Percentiles rank a stretch among this genome's conserved stretches.
Evolutionary conservation across 129 eudicot species (phyloP).

Genomic region (Artemisia annua): DNA sequence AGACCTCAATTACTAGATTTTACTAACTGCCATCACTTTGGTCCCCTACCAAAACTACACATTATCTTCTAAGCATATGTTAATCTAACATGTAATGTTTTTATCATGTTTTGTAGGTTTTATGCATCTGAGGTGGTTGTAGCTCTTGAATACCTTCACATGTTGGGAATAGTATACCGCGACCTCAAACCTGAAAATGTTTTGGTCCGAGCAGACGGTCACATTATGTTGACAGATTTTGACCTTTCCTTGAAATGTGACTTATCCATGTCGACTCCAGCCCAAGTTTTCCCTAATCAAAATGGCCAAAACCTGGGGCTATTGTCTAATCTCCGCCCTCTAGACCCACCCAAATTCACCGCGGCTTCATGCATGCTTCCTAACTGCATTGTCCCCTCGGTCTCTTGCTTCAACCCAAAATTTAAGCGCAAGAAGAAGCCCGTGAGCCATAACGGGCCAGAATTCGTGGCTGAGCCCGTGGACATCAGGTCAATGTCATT

Average conservation of each 20-base stretch:
- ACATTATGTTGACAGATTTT: conserved; percentile 88
- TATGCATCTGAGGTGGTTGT: conserved; percentile 89
- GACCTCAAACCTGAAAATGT: conserved; percentile 95
- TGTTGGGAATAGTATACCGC: conserved; percentile 91
- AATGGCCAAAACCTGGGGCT: conserved; percentile 22
- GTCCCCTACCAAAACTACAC: conserved; percentile 36
- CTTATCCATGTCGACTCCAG: conserved; percentile 68
- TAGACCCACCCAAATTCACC: conserved; percentile 54
- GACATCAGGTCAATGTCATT: conserved; percentile 93
- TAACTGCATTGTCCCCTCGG: conserved; percentile 76
- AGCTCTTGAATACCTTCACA: conserved; percentile 85
- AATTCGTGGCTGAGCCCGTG: conserved; percentile 78
- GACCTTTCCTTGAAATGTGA: conserved; percentile 86
- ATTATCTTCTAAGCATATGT: conserved; percentile 9
- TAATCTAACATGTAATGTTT: neutral
- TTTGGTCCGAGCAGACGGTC: conserved; percentile 82
- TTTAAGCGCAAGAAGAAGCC: conserved; percentile 77
- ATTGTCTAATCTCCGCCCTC: conserved; percentile 10
- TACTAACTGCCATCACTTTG: conserved; percentile 17
- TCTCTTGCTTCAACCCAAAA: conserved; percentile 77
- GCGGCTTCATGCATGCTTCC: conserved; percentile 85
- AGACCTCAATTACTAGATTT: conserved; percentile 14
- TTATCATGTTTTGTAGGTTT: conserved; percentile 45
- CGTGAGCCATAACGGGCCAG: conserved; percentile 50
- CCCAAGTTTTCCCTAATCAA: conserved; percentile 52